Percentiles rank a stretch among this genome's conserved stretches.
Evolutionary conservation across 495 filamentous ascomycete species (phyloP).

Genomic region (Diplogelasinospora grovesii): DNA sequence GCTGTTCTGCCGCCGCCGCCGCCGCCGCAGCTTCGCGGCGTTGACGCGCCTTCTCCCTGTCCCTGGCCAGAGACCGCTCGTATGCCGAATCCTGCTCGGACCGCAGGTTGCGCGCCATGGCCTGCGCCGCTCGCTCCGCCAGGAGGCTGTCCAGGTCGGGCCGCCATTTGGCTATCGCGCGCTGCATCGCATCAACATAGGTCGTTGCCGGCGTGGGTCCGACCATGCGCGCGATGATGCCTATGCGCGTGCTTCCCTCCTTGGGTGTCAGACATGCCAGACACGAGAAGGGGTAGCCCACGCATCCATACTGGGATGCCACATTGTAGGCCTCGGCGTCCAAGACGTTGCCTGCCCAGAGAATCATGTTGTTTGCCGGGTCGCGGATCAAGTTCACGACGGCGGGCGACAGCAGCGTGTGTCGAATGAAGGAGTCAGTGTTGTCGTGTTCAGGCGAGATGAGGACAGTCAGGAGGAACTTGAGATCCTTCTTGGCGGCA

Average conservation of each 20-base stretch:
- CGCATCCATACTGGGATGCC: slow-evolving; percentile 70
- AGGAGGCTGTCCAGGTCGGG: slow-evolving; percentile 63
- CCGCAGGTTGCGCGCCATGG: slow-evolving; percentile 67
- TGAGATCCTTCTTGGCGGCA: slow-evolving; percentile 79
- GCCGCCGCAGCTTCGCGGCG: slow-evolving; percentile 68
- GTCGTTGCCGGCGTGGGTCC: slow-evolving; percentile 60
- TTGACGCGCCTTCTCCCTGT: slow-evolving; percentile 72
- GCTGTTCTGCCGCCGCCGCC: slow-evolving; percentile 48
- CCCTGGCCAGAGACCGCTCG: slow-evolving; percentile 79
- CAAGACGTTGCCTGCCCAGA: slow-evolving; percentile 88
- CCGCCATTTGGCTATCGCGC: slow-evolving; percentile 61
- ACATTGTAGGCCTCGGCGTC: slow-evolving; percentile 94
- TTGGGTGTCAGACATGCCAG: slow-evolving; percentile 77
- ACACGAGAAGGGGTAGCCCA: slow-evolving; percentile 83
- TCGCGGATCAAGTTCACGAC: slow-evolving; percentile 66
- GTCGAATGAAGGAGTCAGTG: slow-evolving; percentile 71
- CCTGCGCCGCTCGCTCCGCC: slow-evolving; percentile 64
- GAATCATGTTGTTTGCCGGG: slow-evolving; percentile 63
- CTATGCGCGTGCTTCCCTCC: slow-evolving; percentile 78
- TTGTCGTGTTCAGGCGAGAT: slow-evolving; percentile 91
- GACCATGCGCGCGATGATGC: slow-evolving; percentile 65
- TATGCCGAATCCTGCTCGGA: slow-evolving; percentile 87
- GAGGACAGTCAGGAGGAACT: slow-evolving; percentile 79
- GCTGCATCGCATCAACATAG: slow-evolving; percentile 64
- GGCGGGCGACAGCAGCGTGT: slow-evolving; percentile 72